A percentile compares a stretch with the other conserved stretches of the same genome.
phyloP scores from a whole-genome alignment of 768 basidiomycete genomes.

The Suillus subluteus region DNA sequence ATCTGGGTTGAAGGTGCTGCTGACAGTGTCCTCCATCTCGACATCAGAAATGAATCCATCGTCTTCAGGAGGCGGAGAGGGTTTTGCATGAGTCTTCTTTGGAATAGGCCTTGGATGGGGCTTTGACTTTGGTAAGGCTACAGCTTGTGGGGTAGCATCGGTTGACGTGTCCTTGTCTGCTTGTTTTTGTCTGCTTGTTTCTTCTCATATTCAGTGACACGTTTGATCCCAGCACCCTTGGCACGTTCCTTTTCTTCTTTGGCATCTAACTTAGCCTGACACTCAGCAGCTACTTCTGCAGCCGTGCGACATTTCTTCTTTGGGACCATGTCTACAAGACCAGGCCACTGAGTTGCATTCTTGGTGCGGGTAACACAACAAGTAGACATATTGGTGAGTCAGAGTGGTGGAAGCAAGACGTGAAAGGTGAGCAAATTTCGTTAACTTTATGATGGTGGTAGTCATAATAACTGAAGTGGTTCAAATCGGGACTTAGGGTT shows the following conservation, averaged over 20 bases:
- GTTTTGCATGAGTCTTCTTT: background rate
- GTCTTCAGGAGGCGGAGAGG: background rate
- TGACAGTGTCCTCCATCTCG: background rate
- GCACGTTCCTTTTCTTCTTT: conserved; percentile 9
- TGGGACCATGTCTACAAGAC: background rate
- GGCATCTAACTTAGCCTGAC: conserved; percentile 12
- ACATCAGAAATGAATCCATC: background rate
- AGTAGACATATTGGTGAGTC: background rate
- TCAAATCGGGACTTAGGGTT: background rate
- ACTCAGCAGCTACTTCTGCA: conserved; percentile 15
- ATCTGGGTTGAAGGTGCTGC: background rate
- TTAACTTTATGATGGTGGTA: background rate
- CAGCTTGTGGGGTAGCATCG: background rate
- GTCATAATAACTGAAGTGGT: background rate
- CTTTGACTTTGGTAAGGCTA: background rate
- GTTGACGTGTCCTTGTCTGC: background rate
- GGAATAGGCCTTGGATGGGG: background rate
- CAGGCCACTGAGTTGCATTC: conserved; percentile 15
- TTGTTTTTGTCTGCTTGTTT: background rate
- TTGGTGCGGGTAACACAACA: background rate
- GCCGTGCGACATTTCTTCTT: conserved; percentile 12
- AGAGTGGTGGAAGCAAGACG: background rate
- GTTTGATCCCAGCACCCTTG: background rate
- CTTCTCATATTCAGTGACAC: conserved; percentile 4
- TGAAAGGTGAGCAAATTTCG: background rate